Base-by-base conservation (phyloP, 148 eudicot species). In the Rhododendron henanense region DNA sequence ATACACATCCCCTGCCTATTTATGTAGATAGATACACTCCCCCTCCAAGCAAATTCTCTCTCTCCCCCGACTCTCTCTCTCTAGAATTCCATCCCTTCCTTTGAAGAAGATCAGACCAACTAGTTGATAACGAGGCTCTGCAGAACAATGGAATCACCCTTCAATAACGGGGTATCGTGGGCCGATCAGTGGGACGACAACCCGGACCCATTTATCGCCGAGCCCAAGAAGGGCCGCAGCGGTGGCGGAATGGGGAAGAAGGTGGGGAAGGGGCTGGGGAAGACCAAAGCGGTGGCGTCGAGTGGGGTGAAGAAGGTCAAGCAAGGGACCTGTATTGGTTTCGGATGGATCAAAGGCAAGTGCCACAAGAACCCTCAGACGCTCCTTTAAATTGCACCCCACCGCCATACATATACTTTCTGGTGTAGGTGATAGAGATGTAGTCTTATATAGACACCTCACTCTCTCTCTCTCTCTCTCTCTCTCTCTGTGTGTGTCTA, bases 311-410 rank as follows among this genome's bases (percentile, higher is more conserved):
- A 92, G 91, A 96, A 95, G 87, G 92, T 96, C 45, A 96, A 96
- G 74, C 84, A 84, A 39, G 98, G 99, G 5, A 92, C 98, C 61
- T 87, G 93, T 2, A 41, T 88, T 1, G 96, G 97, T 0, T 85
- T 96, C 50, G 88, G 87, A 69, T 94, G 98, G 99, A 88, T 96
- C 84, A 95, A 94, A 90, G 92, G 92, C 73, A 96, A 95, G 90
- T 95, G 84, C 83, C 89, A 88, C 10, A 93, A 94, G 55, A 84
- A 88, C 91, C 74, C 90, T 90, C 10, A 93, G 91, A 88, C 41
- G 87, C 48, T 91, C 41, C 84, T 55, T 28, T 69, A 67, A 13
- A 63, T 41, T 41, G 44, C 44, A 5, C 44, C 44, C 44, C 44
- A 41, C 44, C 44, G 6, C 44, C 44, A 41, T 76, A 75, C 10